Evolutionary conservation across 2,329 filamentous ascomycete genomes (phyloP).

Genomic region (Acrocalymma vagum): DNA sequence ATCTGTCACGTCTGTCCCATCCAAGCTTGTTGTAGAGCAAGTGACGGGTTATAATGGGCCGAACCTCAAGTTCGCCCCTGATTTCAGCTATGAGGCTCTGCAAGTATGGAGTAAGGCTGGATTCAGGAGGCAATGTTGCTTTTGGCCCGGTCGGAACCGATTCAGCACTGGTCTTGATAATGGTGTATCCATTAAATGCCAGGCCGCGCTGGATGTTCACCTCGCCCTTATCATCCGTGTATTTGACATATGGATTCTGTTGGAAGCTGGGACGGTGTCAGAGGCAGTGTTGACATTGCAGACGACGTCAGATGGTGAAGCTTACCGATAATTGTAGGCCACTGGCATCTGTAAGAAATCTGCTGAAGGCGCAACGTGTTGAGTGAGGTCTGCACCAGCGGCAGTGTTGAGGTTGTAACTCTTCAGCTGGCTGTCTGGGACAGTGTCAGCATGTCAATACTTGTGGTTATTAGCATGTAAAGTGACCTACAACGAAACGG

Average conservation of each 20-base stretch:
- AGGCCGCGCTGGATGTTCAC: slow-evolving; percentile 39
- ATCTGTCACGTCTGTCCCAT: slow-evolving; percentile 59
- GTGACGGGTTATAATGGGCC: slow-evolving; percentile 88
- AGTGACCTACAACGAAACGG: slow-evolving; percentile 70
- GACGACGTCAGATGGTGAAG: not conserved
- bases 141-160: slow-evolving; percentile 69
- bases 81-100: slow-evolving; percentile 72
- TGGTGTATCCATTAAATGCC: slow-evolving; percentile 51
- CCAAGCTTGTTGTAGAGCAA: slow-evolving; percentile 78
- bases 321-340: slow-evolving; percentile 70
- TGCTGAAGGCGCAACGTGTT: slow-evolving; percentile 80
- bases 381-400: slow-evolving; percentile 64
- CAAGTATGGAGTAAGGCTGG: slow-evolving; percentile 64
- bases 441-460: not conserved
- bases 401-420: slow-evolving; percentile 63
- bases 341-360: slow-evolving; percentile 77
- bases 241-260: slow-evolving; percentile 82
- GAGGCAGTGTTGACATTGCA: slow-evolving; percentile 2
- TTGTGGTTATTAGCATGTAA: not conserved
- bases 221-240: slow-evolving; percentile 51
- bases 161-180: slow-evolving; percentile 68
- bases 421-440: slow-evolving; percentile 64
- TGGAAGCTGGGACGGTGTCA: slow-evolving; percentile 67
- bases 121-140: slow-evolving; percentile 61
- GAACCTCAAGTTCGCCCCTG: slow-evolving; percentile 70